Evolutionary conservation across 371 early-diverging fungal genomes (phyloP).

Genomic region (Funneliformis caledonium): DNA sequence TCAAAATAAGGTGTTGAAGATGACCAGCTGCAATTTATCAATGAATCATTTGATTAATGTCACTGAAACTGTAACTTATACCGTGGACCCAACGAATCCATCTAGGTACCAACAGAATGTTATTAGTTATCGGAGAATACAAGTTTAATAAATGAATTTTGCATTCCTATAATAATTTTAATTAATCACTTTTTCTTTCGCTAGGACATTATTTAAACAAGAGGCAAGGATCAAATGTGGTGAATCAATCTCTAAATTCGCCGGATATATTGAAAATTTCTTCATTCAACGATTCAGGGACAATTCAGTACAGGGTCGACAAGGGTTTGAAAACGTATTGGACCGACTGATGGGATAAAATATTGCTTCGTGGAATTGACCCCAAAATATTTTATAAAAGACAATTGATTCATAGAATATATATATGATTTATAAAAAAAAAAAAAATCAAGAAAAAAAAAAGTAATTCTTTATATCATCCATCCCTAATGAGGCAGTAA

Average conservation of each 20-base stretch:
- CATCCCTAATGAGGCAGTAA: too few relatives aligned
- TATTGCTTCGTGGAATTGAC: background rate
- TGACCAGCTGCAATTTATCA: constrained; percentile 77
- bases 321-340: constrained; percentile 75
- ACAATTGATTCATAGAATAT: background rate
- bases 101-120: constrained; percentile 47
- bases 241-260: constrained; percentile 75
- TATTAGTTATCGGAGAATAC: background rate
- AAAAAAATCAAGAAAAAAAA: too few relatives aligned
- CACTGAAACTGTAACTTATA: constrained; percentile 84
- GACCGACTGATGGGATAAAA: constrained; percentile 50
- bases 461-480: too few relatives aligned
- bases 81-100: constrained; percentile 55
- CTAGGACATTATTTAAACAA: constrained; percentile 76
- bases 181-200: background rate
- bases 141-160: too few relatives aligned
- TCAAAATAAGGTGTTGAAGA: constrained; percentile 65
- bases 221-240: constrained; percentile 81
- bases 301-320: constrained; percentile 81
- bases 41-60: constrained; percentile 77
- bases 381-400: background rate
- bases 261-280: constrained; percentile 85
- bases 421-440: background rate
- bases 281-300: constrained; percentile 84
- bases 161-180: background rate